Evolutionary conservation across 2,329 filamentous ascomycete species (phyloP), one percentile per base, ranked within the genome.

Genomic region (Daldinia sp.): DNA sequence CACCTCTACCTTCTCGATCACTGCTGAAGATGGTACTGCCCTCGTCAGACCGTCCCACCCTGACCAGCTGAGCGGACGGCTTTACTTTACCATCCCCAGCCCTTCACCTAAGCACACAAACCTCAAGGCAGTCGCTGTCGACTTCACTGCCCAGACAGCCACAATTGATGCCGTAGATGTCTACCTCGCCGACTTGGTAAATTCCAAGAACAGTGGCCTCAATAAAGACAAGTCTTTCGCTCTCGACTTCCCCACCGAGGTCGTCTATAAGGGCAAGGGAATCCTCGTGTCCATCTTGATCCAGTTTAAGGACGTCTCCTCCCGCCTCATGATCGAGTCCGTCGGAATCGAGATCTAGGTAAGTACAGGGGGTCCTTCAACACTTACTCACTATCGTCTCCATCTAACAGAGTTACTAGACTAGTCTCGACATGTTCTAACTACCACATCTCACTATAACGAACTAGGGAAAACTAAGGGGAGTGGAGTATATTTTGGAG

Each of bases 41-140:
- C 46, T 51, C 26, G 26, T 51, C 28, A 51, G 18, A 26, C 46
- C 46, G 26, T 33, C 46, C 1, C 2, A n/a, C 15, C 3, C 46
- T 1, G 33, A 30, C 46, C 13, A 33, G 46, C 46, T 51, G 28
- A 51, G 28, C 15, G 46, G 46, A 51, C 33, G 46, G 46, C 18
- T 51, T 15, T 26, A 51, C 46, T 51, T 51, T 26, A 51, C 46
- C 46, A 51, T 51, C 46, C 46, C 46, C 46, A 51, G 46, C 46
- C 46, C 46, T 10, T 26, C 46, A 3, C 26, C 33, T 13, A 51
- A 51, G 13, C 30, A 18, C 46, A 26, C 46, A 13, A 51, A 30
- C 46, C 46, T 51, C 15, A 51, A 51, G 46, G 26, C 12, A 6
- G 46, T 51, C 2, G 15, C 46, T 1, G 13, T 51, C 15, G 46